Base-by-base conservation (phyloP, 148 eudicot species). In the Limonium bicolor region DNA sequence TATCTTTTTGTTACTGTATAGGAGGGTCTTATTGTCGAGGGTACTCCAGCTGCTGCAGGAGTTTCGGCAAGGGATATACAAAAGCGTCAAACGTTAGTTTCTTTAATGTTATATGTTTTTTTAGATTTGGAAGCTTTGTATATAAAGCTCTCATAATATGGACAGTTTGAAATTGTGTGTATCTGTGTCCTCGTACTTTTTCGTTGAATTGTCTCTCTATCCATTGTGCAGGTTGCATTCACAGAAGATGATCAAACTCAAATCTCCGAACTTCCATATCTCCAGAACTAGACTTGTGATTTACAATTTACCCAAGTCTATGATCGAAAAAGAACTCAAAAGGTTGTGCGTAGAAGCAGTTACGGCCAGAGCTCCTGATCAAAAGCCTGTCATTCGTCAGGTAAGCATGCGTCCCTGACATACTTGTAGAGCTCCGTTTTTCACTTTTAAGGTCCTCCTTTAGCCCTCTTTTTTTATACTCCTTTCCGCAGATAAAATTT, bases 21-120 rank as follows among this genome's bases (percentile, higher is more conserved):
- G 99, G 99, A 90, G 64, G 99, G 99, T 48, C 74, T 81, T 48
- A 90, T 90, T 53, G 30, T 69, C 34, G 94, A 90, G 76, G 94
- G 82, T 29, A 80, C 94, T 33, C 78, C 94, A 36, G 95, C 99
- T 60, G 94, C 95, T 27, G 78, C 70, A 73, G 99, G 99, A 33
- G 88, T 90, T 73, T 85, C 99, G 26, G 67, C 68, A 3, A 72
- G 62, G 41, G 99, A 90, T 63, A 54, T 81, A 78, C 49, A 65
- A 34, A 90, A 85, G 64, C 93, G 99, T 43, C 80, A 78, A 69
- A 23, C 28, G 99, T 90, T 69, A 81, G 94, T 64, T 38, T 15
- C 14, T n/a, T n/a, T n/a, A n/a, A n/a, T n/a, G n/a, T n/a, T n/a
- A n/a, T n/a, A n/a, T n/a, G n/a, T n/a, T n/a, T n/a, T n/a, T 22